These are phyloP conservation scores for Yarrowia sp. DNA, from an alignment of 805 yeast species.

Conservation along the genomic window DNA sequence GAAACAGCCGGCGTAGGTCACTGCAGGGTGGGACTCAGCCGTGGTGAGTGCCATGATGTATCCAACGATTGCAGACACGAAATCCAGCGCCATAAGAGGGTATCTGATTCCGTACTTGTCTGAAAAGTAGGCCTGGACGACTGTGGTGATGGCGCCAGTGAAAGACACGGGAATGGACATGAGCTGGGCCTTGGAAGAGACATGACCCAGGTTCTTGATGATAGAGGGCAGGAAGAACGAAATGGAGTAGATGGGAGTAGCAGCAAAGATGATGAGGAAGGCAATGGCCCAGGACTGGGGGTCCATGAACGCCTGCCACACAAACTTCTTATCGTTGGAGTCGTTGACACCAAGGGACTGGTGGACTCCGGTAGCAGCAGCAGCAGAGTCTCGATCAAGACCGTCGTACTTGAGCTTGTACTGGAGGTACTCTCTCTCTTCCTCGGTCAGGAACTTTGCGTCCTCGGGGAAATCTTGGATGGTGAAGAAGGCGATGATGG, in stretches of 20 bases:
- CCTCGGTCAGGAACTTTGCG: constrained; percentile 55
- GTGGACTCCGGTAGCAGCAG: constrained; percentile 49
- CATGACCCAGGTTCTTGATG: constrained; percentile 60
- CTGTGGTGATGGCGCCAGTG: constrained; percentile 49
- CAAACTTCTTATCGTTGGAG: constrained; percentile 57
- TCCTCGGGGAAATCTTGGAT: constrained; percentile 64
- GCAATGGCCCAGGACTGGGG: constrained; percentile 59
- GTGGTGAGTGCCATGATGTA: constrained; percentile 57
- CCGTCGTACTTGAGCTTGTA: constrained; percentile 32
- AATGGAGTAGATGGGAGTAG: constrained; percentile 65
- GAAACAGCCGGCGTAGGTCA: constrained; percentile 62
- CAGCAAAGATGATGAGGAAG: constrained; percentile 59
- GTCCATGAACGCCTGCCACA: constrained; percentile 58
- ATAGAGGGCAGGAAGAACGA: constrained; percentile 67
- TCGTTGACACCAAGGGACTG: constrained; percentile 48
- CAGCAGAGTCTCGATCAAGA: constrained; percentile 28
- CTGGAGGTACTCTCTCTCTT: constrained; percentile 55
- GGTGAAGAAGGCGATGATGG: constrained; percentile 48
- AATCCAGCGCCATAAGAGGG: constrained; percentile 45
- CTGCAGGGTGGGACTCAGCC: constrained; percentile 45
- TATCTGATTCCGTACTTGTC: constrained; percentile 50
- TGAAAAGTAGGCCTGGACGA: constrained; percentile 43
- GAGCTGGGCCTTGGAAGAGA: constrained; percentile 63
- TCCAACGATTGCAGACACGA: constrained; percentile 50
- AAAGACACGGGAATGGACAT: constrained; percentile 56